Conservation (phyloP, 768 basidiomycete species). For the Mycena pura region DNA sequence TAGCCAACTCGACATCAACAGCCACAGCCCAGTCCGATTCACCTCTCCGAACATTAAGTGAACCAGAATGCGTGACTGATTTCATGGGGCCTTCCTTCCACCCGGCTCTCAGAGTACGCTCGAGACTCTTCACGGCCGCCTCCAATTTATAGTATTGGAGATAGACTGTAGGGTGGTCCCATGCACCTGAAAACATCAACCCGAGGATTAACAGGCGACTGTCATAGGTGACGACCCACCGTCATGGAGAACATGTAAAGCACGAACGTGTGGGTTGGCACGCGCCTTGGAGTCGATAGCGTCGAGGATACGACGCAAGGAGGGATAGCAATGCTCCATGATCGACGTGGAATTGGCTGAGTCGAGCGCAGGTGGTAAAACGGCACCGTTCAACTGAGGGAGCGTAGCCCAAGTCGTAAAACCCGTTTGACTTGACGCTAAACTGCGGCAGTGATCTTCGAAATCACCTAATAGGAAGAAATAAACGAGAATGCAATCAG, state of each 20-base stretch:
- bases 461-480: conserved; percentile 47
- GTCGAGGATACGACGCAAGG: conserved; percentile 47
- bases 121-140: conserved; percentile 41
- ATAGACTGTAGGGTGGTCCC: conserved; percentile 53
- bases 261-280: conserved; percentile 43
- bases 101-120: conserved; percentile 40
- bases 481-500: neutral
- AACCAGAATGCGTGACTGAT: conserved; percentile 48
- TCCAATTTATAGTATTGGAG: conserved; percentile 49
- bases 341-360: conserved; percentile 42
- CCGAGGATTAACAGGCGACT: too few species aligned
- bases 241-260: conserved; percentile 53
- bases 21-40: conserved; percentile 52
- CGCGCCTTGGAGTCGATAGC: conserved; percentile 45
- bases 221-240: too few species aligned
- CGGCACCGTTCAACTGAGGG: conserved; percentile 40
- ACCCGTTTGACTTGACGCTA: conserved; percentile 41
- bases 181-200: too few species aligned
- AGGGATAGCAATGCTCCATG: conserved; percentile 53
- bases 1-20: conserved; percentile 54
- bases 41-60: conserved; percentile 43
- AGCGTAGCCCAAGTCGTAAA: conserved; percentile 59
- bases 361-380: conserved; percentile 45
- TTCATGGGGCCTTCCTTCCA: conserved; percentile 52
- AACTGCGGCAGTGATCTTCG: conserved; percentile 47